Evolutionary conservation across 495 filamentous ascomycete species (phyloP), one percentile per base, ranked within the genome.

Genomic region (Penicillium verhagenii): DNA sequence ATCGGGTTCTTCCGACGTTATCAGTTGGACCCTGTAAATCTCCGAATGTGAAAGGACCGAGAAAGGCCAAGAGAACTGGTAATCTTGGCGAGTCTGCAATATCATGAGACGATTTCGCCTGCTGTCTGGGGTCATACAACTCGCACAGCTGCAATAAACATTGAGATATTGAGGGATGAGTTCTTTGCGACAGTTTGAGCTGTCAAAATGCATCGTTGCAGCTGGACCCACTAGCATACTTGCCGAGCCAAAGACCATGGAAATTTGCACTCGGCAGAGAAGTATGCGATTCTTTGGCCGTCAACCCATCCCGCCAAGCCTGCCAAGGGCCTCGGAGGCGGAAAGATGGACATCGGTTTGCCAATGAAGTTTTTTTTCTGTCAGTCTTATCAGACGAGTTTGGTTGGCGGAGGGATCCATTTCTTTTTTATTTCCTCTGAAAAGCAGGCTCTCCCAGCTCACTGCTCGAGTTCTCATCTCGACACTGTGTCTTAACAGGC

Each of bases 281-380:
- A 7, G 45, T 19, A 6, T 28, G 23, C 31, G 38, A 61, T 58
- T 28, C 6, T 10, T 5, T 50, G 50, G 43, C 43, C 9, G 25
- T 3, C n/a, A 38, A 44, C 24, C 23, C 9, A n/a, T 44, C 42
- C 54, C 31, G 56, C 60, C 57, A 66, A 62, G 66, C 4, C 52
- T 45, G 66, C 59, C 64, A 67, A 69, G 64, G 47, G 33, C 19
- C 14, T 35, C 24, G 31, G 39, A 35, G 62, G 52, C 59, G 54
- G 52, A 57, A 52, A 35, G 23, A 26, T 37, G 35, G 26, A 31
- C 24, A 50, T 16, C 3, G 23, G 43, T 21, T 25, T 44, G 45
- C 20, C 44, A 54, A 52, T 45, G 35, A 49, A 57, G 46, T 58
- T 58, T 57, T 60, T 53, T 57, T 63, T 26, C 49, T n/a, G 23